A percentile compares a stretch with the other conserved stretches of the same genome.
Conservation (phyloP, 1,284 basidiomycete genomes). For the Cutaneotrichosporon cutaneum region DNA sequence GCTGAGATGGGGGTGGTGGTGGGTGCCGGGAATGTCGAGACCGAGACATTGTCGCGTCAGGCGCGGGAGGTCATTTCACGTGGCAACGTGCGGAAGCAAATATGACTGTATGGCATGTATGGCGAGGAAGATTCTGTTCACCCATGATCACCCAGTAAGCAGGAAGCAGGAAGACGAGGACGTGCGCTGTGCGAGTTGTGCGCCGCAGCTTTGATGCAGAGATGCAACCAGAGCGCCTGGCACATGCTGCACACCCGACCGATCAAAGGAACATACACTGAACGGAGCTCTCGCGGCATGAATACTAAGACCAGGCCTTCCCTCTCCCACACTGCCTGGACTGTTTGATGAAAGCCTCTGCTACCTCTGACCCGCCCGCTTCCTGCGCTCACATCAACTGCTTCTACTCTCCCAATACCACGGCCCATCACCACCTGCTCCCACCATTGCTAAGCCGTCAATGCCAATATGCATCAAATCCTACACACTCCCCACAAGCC, state of each 20-base stretch:
- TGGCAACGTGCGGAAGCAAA: slow-evolving; percentile 5
- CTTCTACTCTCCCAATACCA: neutral
- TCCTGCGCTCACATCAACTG: neutral
- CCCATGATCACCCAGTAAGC: too few relatives aligned
- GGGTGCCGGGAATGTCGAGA: neutral
- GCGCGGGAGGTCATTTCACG: slow-evolving; percentile 1
- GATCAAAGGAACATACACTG: too few relatives aligned
- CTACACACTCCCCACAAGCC: slow-evolving; percentile 20
- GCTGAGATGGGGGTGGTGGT: neutral
- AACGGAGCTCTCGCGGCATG: too few relatives aligned
- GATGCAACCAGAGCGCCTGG: too few relatives aligned
- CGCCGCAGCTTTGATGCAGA: too few relatives aligned
- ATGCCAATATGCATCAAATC: slow-evolving; percentile 27
- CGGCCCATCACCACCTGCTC: neutral
- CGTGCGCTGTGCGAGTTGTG: too few relatives aligned
- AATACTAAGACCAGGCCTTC: too few relatives aligned
- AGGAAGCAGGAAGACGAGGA: too few relatives aligned
- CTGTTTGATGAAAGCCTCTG: too few relatives aligned
- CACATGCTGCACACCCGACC: too few relatives aligned
- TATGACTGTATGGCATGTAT: neutral
- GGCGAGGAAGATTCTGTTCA: neutral
- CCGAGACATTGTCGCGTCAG: neutral
- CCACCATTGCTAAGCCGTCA: slow-evolving; percentile 5
- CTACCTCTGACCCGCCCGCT: too few relatives aligned
- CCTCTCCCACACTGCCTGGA: too few relatives aligned